A percentile compares a stretch with the other conserved stretches of the same genome.
Conservation (phyloP, 2,329 filamentous ascomycete species). For the Aureobasidium sp. region DNA sequence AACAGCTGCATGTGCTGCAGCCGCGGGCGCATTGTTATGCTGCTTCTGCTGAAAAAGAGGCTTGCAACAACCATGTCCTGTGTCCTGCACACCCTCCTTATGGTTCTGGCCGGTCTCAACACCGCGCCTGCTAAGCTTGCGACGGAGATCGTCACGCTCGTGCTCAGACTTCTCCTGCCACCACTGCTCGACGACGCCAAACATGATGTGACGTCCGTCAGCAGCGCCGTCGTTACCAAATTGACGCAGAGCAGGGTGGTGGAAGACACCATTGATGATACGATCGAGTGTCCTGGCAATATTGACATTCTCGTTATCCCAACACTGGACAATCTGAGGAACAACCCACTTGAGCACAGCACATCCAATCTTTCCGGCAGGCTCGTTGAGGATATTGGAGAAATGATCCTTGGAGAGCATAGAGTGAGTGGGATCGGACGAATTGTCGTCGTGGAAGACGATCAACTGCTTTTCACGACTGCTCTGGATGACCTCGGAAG, state of each 20-base stretch:
- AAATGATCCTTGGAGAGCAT: constrained; percentile 98
- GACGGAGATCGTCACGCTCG: constrained; percentile 60
- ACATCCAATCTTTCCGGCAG: constrained; percentile 75
- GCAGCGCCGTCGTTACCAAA: constrained; percentile 51
- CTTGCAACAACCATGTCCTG: constrained; percentile 79
- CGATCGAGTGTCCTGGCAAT: constrained; percentile 63
- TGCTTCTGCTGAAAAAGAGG: constrained; percentile 69
- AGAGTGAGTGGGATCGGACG: constrained; percentile 79
- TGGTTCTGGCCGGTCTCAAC: constrained; percentile 75
- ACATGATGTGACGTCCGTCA: constrained; percentile 72
- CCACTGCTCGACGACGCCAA: constrained; percentile 73
- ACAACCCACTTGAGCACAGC: constrained; percentile 77
- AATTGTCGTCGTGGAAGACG: constrained; percentile 73
- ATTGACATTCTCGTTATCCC: constrained; percentile 70
- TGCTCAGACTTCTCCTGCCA: constrained; percentile 61
- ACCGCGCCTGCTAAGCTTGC: constrained; percentile 69
- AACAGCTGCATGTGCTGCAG: constrained; percentile 28
- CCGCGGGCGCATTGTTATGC: constrained; percentile 36
- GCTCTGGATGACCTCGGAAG: constrained; percentile 78
- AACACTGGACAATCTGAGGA: constrained; percentile 79
- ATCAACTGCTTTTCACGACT: constrained; percentile 77
- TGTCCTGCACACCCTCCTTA: constrained; percentile 75
- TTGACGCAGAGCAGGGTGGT: constrained; percentile 72
- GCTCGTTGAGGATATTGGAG: constrained; percentile 79
- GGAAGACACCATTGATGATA: constrained; percentile 70